Base-by-base conservation (phyloP, 2,329 filamentous ascomycete species). In the Venturia asperata region DNA sequence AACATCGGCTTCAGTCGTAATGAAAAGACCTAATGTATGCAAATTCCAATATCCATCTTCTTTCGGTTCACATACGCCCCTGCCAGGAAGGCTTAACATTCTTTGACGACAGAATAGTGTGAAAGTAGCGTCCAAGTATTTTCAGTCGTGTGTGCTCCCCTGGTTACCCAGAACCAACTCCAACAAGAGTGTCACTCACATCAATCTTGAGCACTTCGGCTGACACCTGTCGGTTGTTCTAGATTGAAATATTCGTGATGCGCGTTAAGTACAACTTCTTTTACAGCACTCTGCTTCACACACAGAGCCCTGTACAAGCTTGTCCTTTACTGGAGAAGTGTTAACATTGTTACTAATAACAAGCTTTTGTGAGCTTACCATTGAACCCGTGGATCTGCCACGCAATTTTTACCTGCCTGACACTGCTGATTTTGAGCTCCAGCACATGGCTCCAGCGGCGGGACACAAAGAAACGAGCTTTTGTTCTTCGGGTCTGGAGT, bases 381-480 rank as follows among this genome's bases (percentile, higher is more conserved):
- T 61, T 39, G 41, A 41, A 61, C 34, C 21, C 58, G 24, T 21
- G 58, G 58, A 27, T 61, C 58, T 5, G 58, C 58, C 21, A 61
- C 58, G 41, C 58, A 61, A 7, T 1, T 61, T 43, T 61, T 61
- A 13, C 34, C 34, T 15, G 17, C 58, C 6, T 39, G 19, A 37
- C 58, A 61, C 34, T 43, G 24, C 21, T 34, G 24, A n/a, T 21
- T 43, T 27, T 37, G 27, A 27, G 21, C 34, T 2, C 58, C 58
- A 24, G 37, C 58, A 37, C 58, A 61, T 43, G 15, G n/a, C 24
- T 61, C 58, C 11, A 41, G 15, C 19, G 58, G 58, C 34, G 41
- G 58, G 27, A 61, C 9, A 10, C 58, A 61, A 37, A 61, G 34
- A 19, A 61, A 61, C 5, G 58, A 34, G 41, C 34, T 61, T 45